Conservation (phyloP, 441 rosid genomes). For the Erodium trifolium region DNA sequence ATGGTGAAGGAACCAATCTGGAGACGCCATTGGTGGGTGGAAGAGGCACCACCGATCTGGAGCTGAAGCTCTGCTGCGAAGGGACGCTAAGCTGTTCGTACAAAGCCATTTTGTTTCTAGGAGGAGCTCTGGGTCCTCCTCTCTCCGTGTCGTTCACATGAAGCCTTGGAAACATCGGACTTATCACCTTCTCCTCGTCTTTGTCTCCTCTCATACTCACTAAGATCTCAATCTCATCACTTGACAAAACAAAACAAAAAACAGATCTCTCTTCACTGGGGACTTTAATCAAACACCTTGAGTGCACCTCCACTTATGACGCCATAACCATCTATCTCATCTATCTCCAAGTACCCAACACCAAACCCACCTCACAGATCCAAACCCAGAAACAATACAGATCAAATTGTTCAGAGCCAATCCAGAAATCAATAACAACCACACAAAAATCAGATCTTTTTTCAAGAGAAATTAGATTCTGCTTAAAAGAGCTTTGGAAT, state of each 20-base stretch:
- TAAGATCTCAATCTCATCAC: constrained; percentile 20
- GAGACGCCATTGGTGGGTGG: constrained; percentile 21
- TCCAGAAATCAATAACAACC: neutral
- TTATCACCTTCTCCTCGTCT: constrained; percentile 54
- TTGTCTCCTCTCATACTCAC: constrained; percentile 54
- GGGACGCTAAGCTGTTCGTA: constrained; percentile 86
- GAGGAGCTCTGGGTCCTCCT: constrained; percentile 95
- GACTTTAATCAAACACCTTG: constrained; percentile 4
- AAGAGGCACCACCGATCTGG: constrained; percentile 39
- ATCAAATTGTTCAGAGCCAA: neutral
- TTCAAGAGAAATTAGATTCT: constrained; percentile 4
- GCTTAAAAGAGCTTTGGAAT: neutral
- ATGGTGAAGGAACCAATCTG: constrained; percentile 31
- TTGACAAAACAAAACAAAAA: constrained; percentile 12
- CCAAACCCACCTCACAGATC: constrained; percentile 12
- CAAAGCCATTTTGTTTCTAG: constrained; percentile 96
- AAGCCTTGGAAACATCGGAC: constrained; percentile 83
- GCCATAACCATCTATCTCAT: neutral
- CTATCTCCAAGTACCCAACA: constrained; percentile 12
- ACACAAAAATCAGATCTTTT: constrained; percentile 6
- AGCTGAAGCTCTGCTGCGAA: constrained; percentile 51
- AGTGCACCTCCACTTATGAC: neutral
- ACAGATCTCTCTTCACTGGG: constrained; percentile 8
- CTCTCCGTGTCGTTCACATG: constrained; percentile 81
- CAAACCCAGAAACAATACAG: neutral